Evolutionary conservation across 768 basidiomycete species (phyloP).

Genomic region (Psilocybe cyanescens): DNA sequence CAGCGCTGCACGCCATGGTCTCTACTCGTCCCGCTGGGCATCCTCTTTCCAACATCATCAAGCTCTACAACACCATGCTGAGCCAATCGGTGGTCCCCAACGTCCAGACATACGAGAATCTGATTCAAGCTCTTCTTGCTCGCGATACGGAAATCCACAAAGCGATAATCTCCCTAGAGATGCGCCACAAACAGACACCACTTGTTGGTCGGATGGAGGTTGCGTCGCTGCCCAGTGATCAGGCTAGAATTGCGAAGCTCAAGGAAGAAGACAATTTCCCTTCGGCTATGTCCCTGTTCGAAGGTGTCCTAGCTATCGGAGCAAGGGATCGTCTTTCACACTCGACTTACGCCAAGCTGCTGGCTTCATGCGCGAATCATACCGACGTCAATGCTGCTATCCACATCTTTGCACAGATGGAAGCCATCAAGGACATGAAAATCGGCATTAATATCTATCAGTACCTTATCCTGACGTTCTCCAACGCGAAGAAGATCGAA

Average conservation of each 20-base stretch:
- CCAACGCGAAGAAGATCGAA: slow-evolving; percentile 49
- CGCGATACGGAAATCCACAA: slow-evolving; percentile 69
- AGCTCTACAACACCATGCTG: slow-evolving; percentile 77
- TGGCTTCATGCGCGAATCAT: slow-evolving; percentile 65
- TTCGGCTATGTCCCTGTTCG: slow-evolving; percentile 75
- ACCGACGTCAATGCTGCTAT: slow-evolving; percentile 63
- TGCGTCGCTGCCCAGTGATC: slow-evolving; percentile 28
- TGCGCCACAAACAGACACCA: slow-evolving; percentile 39
- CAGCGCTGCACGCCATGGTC: slow-evolving; percentile 58
- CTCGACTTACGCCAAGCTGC: slow-evolving; percentile 52
- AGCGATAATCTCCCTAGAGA: slow-evolving; percentile 45
- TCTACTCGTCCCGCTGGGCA: slow-evolving; percentile 50
- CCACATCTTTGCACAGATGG: slow-evolving; percentile 65
- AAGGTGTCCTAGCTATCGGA: slow-evolving; percentile 49
- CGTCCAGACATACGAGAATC: slow-evolving; percentile 56
- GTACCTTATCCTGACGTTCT: slow-evolving; percentile 62
- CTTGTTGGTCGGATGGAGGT: slow-evolving; percentile 29
- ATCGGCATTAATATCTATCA: slow-evolving; percentile 40
- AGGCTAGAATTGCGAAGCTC: slow-evolving; percentile 46
- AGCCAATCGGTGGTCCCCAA: slow-evolving; percentile 65
- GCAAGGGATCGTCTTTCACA: slow-evolving; percentile 35
- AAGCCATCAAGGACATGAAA: slow-evolving; percentile 39
- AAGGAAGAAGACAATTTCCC: slow-evolving; percentile 70
- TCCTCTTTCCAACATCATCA: slow-evolving; percentile 59
- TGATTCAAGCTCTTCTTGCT: slow-evolving; percentile 64